Evolutionary conservation across 306 rosid genomes (phyloP), one percentile per base, ranked within the genome.

Genomic region (Canavalia ensiformis): DNA sequence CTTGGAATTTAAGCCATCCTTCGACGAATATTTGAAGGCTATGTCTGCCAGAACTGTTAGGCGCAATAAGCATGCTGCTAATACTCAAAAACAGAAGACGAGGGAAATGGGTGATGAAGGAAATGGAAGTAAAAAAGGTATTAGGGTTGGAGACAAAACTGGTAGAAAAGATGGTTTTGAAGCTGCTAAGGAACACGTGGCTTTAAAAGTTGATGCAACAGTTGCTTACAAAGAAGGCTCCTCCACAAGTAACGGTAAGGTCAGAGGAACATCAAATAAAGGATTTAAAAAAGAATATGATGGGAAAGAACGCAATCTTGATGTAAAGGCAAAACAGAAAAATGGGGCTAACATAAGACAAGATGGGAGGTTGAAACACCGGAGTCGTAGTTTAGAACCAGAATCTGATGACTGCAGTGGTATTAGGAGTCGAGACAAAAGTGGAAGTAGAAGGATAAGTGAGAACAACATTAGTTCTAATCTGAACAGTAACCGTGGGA

Each of bases 11-110:
- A 90, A 85, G 90, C 98, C 93, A 1, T 93, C 98, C 0, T 95
- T 95, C 25, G 89, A 91, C 77, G 90, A 90, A 52, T 89, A 89
- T 81, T 89, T 95, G 92, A 90, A 81, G 86, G 94, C 86, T 51
- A 93, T 93, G 99, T 79, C 91, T 60, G 87, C 85, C 34, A 88
- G 81, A 83, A 73, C 87, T 78, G 78, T 47, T 8, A 81, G 85
- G 86, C 83, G 72, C 10, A 88, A 73, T 75, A 82, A 66, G 30
- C 66, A 18, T 28, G 45, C 29, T 69, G 29, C 49, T 13, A 35
- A 64, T 63, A 18, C 84, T 31, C 72, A 67, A 68, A 86, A 87
- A 76, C 77, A 62, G 68, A 87, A 67, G 78, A 51, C 7, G 54
- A 54, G 18, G 77, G 76, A 52, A 55, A 87, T 56, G 67, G 84